Evolutionary conservation across 257 asterid species (phyloP), one percentile per base, ranked within the genome.

Genomic region (Solanum arcanum): DNA sequence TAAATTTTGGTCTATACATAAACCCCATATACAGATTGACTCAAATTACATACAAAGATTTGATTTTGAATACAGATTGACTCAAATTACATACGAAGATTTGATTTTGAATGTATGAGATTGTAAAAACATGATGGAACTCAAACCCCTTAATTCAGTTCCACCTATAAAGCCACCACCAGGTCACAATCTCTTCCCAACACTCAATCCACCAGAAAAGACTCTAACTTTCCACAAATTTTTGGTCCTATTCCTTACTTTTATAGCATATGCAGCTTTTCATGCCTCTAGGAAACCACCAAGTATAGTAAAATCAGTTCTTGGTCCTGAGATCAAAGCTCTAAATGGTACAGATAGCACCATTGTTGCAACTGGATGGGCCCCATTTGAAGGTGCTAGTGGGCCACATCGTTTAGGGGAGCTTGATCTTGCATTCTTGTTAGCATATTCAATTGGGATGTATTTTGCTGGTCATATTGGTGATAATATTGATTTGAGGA

Each of bases 211-310:
- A 33, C 92, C 98, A 1, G 91, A 87, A 8, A 95, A 90, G 85
- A 88, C 92, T 90, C 84, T 87, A 42, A 87, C 85, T 90, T 97
- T 93, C 91, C 98, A 95, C 85, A 94, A 90, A 66, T 88, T 92
- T 23, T 86, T 94, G 21, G 96, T 94, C 62, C 94, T 97, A 66
- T 20, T 89, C 88, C 92, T 97, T 89, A 95, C 99, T 47, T 97
- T 94, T 90, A 39, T 89, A 23, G 98, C 98, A 52, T 97, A 97
- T 90, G 95, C 98, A 33, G 75, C 98, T 83, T 97, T 97, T 90
- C 99, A 97, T 29, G 96, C 98, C 49, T 95, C 99, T 87, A 96
- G 99, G 16, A 97, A 97, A 87, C 99, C 99, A 83, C 99, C 98
- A 46, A 97, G 99, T 92, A 97, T 97, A 60, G 99, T 97, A 85